Evolutionary conservation across 2,329 filamentous ascomycete genomes (phyloP), one percentile per base, ranked within the genome.

Genomic region (Sarocladium brachiariae): DNA sequence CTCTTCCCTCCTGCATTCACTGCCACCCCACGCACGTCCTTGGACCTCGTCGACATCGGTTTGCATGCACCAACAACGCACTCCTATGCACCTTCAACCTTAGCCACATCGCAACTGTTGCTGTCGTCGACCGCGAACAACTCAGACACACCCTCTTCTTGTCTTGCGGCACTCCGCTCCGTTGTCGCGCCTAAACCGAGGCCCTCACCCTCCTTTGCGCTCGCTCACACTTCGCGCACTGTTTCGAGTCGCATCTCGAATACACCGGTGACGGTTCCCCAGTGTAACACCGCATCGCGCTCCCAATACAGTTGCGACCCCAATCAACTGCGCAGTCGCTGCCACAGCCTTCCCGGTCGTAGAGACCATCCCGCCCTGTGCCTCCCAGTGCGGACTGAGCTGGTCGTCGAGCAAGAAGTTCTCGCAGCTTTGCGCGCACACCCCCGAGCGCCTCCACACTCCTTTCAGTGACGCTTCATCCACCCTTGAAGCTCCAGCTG

Each of bases 231-330:
- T 19, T 18, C 10, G 35, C 27, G 37, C 16, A 24, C 37, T n/a
- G 10, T 23, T 13, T n/a, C 27, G 25, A 47, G 43, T 47, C 43
- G 43, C 39, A 43, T 25, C 39, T 43, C 39, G 21, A 27, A 27
- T 43, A 25, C 21, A 6, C 11, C 6, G 13, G 39, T 24, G 39
- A 33, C 43, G 33, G 43, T 5, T 33, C 10, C 27, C 27, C 27
- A 31, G 43, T 47, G 43, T 47, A 47, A 47, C 43, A 47, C 27
- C 43, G 43, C 43, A 33, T 47, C 27, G 43, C 25, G 43, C 25
- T 6, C 43, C 43, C 43, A 31, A 47, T 25, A n/a, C 39, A 47
- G 25, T n/a, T 16, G 27, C 24, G 43, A 18, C 24, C n/a, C 27
- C 43, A 33, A n/a, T 33, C 43, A 5, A 33, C 43, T 21, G 24